Evolutionary conservation across 2,329 filamentous ascomycete species (phyloP), one percentile per base, ranked within the genome.

Genomic region (Tolypocladium tundrense): DNA sequence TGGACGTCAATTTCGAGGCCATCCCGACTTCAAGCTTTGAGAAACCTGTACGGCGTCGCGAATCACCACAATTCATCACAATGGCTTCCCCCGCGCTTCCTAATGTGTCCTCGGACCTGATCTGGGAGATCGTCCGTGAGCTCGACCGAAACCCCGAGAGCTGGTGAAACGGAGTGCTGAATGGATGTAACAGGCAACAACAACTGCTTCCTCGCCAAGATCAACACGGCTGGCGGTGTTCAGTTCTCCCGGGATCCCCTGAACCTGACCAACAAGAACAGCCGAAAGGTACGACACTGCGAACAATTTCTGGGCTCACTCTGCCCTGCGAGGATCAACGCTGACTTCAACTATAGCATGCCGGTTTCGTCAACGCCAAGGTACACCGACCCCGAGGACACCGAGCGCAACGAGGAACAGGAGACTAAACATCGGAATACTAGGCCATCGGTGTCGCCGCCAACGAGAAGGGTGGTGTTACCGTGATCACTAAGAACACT

Each of bases 51-150:
- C 58, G 57, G 55, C 59, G 61, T 63, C 60, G 58, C 61, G 67
- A 68, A 69, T 64, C 66, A 63, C 63, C 70, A 67, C 66, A 70
- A 68, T 75, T 58, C 62, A 57, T 63, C 81, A 84, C 76, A 77
- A 84, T 84, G 80, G 74, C 77, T 67, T 73, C 73, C 70, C 80
- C 69, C 77, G 75, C 70, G 60, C 79, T 84, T 68, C 76, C 86
- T 70, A 90, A 91, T 82, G 82, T 96, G 73, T 95, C 91, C 76
- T 79, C 87, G 73, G 92, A 97, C 80, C 84, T 97, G 70, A 80
- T 96, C 83, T 97, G 93, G 93, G 88, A 93, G 85, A 80, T 95
- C 77, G 87, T 88, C 83, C 90, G 92, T 97, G 87, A 78, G 91
- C 91, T 85, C 16, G 35, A 59, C n/a, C 48, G 40, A 41, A 19